Conservation (phyloP, 106 monocot species). For the Apostasia ramifera region DNA sequence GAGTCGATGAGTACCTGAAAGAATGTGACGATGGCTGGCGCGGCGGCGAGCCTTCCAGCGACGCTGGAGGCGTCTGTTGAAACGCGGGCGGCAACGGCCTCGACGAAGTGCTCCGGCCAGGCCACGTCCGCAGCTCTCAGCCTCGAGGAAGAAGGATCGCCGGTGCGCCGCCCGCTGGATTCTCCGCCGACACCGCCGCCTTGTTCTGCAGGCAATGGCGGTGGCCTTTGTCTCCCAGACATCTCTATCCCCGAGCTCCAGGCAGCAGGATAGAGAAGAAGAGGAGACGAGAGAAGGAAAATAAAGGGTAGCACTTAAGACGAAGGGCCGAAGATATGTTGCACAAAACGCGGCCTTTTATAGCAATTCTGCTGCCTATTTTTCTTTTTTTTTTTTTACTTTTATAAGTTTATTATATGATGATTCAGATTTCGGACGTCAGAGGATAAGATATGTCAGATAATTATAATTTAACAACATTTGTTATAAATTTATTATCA, state of each 20-base stretch:
- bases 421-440: too few species aligned
- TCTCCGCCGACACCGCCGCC: background rate
- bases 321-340: background rate
- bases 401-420: too few species aligned
- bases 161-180: background rate
- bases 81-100: conserved; percentile 44
- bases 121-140: conserved; percentile 32
- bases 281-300: background rate
- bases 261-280: background rate
- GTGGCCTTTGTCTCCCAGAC: background rate
- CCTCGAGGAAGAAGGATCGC: conserved; percentile 31
- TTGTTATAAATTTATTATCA: too few species aligned
- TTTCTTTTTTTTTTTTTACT: too few species aligned
- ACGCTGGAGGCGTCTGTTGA: conserved; percentile 26
- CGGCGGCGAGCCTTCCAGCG: conserved; percentile 45
- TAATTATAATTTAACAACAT: too few species aligned
- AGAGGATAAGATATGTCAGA: too few species aligned
- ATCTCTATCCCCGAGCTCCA: background rate
- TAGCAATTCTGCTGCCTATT: background rate
- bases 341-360: conserved; percentile 1
- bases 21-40: conserved; percentile 41
- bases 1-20: conserved; percentile 46
- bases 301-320: background rate
- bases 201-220: conserved; percentile 2
- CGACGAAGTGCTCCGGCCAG: conserved; percentile 74